phyloP scores from a whole-genome alignment of 2,329 filamentous ascomycete species.

The Ophiostoma ips region DNA sequence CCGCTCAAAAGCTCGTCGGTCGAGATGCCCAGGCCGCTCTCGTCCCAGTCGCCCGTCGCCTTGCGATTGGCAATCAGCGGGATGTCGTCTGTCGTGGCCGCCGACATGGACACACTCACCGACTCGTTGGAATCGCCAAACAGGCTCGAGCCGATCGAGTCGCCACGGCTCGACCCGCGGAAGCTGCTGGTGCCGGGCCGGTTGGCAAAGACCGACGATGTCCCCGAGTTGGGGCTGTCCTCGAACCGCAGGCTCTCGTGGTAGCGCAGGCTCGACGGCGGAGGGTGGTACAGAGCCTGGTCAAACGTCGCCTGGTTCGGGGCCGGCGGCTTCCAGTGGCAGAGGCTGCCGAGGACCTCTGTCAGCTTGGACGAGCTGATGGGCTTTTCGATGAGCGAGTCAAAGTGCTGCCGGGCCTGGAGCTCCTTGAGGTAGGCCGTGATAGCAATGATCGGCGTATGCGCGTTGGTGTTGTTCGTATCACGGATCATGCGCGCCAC shows the following conservation, averaged over 20 bases:
- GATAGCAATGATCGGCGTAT: conserved; percentile 90
- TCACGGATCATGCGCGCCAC: conserved; percentile 96
- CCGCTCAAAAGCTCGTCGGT: conserved; percentile 35
- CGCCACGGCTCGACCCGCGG: conserved; percentile 65
- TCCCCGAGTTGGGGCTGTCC: conserved; percentile 68
- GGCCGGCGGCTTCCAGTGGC: conserved; percentile 78
- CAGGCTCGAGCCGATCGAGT: conserved; percentile 77
- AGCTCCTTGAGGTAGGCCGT: conserved; percentile 97
- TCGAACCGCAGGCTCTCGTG: conserved; percentile 51
- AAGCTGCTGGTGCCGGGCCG: conserved; percentile 58
- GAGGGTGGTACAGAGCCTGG: conserved; percentile 39
- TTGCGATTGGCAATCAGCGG: conserved; percentile 63
- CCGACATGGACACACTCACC: conserved; percentile 39
- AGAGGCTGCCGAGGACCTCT: conserved; percentile 75
- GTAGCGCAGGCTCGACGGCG: conserved; percentile 52
- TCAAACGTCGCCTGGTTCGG: conserved; percentile 27
- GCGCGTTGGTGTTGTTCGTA: conserved; percentile 85
- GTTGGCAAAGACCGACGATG: conserved; percentile 55
- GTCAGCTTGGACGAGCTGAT: conserved; percentile 84
- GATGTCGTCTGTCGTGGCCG: conserved; percentile 61
- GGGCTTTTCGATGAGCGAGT: conserved; percentile 90
- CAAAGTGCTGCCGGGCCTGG: conserved; percentile 88
- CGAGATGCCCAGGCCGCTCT: conserved; percentile 65
- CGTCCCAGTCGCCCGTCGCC: conserved; percentile 63
- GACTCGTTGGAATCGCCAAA: conserved; percentile 66